phyloP scores from a whole-genome alignment of 2,329 filamentous ascomycete genomes.

The Penicillium nordicum region DNA sequence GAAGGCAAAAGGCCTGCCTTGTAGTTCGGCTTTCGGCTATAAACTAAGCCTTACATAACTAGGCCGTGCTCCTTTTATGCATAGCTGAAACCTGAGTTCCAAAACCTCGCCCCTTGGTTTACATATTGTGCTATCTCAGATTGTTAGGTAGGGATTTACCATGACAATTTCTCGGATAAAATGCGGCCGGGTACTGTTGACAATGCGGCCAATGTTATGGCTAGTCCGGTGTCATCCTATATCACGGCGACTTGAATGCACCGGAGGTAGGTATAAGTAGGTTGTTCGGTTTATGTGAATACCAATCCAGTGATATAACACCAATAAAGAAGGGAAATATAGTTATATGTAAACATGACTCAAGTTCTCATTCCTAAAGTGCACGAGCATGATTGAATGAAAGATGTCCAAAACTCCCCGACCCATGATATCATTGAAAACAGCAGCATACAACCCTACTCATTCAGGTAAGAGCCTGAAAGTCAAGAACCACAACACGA shows the following conservation, averaged over 20 bases:
- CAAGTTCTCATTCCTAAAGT: background rate
- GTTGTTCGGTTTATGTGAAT: background rate
- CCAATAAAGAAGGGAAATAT: background rate
- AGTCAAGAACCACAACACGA: slow-evolving; percentile 5
- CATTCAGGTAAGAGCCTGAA: slow-evolving; percentile 18
- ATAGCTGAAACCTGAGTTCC: too few relatives aligned
- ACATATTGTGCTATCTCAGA: background rate
- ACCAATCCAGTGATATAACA: background rate
- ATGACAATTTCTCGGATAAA: too few relatives aligned
- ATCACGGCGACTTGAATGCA: too few relatives aligned
- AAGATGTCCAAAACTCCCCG: slow-evolving; percentile 17
- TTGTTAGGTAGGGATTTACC: too few relatives aligned
- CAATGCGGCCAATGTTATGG: too few relatives aligned
- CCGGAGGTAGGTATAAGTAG: too few relatives aligned
- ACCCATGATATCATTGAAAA: slow-evolving; percentile 28
- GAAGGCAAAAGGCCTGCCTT: background rate
- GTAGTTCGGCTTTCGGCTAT: background rate
- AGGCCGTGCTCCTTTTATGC: background rate
- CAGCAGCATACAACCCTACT: slow-evolving; percentile 14
- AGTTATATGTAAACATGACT: background rate
- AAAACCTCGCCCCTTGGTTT: background rate
- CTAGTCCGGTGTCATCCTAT: too few relatives aligned
- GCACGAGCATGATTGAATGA: slow-evolving; percentile 2
- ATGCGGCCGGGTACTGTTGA: too few relatives aligned
- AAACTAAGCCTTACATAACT: background rate